Evolutionary conservation across 306 rosid genomes (phyloP).

Genomic region (Dryas octopetala): DNA sequence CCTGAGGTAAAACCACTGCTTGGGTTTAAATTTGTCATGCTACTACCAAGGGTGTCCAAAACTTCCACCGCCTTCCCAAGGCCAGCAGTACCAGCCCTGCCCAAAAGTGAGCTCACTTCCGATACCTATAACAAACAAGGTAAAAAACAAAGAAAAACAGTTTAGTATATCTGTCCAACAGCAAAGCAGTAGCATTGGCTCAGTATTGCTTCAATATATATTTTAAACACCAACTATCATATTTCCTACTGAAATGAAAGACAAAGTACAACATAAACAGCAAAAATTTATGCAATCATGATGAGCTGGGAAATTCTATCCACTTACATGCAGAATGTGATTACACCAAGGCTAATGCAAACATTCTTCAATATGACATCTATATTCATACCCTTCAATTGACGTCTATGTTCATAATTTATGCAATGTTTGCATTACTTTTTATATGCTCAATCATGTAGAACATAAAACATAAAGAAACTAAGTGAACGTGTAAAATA

Average conservation of each 20-base stretch:
- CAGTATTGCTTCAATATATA: not conserved
- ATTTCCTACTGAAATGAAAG: not conserved
- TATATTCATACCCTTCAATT: not conserved
- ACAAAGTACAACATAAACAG: not conserved
- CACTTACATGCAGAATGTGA: not conserved
- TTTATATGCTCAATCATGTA: too few relatives aligned
- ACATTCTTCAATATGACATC: not conserved
- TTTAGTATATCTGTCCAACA: not conserved
- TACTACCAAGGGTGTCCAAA: slow-evolving; percentile 96
- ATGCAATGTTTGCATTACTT: too few relatives aligned
- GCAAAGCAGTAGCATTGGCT: not conserved
- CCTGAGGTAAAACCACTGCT: slow-evolving; percentile 86
- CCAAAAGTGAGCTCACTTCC: slow-evolving; percentile 89
- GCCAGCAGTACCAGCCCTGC: slow-evolving; percentile 96
- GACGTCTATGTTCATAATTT: too few relatives aligned
- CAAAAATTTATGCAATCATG: not conserved
- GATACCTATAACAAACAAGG: slow-evolving; percentile 62
- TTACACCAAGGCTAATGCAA: not conserved
- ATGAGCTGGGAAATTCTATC: not conserved
- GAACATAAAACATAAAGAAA: too few relatives aligned
- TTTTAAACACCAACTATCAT: slow-evolving; percentile 1
- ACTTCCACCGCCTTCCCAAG: slow-evolving; percentile 99
- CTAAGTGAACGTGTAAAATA: too few relatives aligned
- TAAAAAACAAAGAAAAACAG: not conserved
- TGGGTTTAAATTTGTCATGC: slow-evolving; percentile 85